Base-by-base conservation (phyloP, 2,329 filamentous ascomycete genomes). In the Sclerotinia subarctica region DNA sequence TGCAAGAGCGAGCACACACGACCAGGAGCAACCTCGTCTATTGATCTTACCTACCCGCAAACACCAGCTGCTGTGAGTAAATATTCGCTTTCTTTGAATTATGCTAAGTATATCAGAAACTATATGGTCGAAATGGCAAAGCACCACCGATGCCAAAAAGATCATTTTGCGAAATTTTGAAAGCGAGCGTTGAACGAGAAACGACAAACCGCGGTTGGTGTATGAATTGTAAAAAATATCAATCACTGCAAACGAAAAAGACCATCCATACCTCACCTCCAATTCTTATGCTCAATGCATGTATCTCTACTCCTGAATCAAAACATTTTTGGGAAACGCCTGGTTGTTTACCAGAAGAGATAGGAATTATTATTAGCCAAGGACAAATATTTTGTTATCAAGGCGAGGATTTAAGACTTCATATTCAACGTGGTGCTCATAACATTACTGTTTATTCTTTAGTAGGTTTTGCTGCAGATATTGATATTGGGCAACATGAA, bases 371-470 rank as follows among this genome's bases (percentile, higher is more conserved):
- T 68, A 87, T 97, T 68, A 92, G 96, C 69, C 88, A 92, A 74
- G 93, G 92, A n/a, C 92, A 96, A 76, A 92, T 98, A 76, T 94
- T 92, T 79, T 97, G 94, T 78, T 98, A 93, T 72, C 94, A 99
- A 78, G 94, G 95, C 2, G 90, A 96, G 65, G 94, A 98, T 74
- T 80, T 99, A 72, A 90, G 90, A 76, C 80, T 91, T 59, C 92
- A 95, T 73, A 80, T 96, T 29, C 90, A 94, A 75, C 86, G 90
- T 44, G 91, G 91, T 29, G 89, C 90, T 8, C 91, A 94, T 69
- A 89, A 90, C 63, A 91, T 98, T 60, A 88, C 89, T 17, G 90
- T 98, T 0, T 99, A 97, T 78, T 96, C 97, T 69, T 83, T 99
- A 35, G 88, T 97, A 17, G 95, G 95, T 3, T 83, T 97, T 74